Conservation (phyloP, 352 stramenopile species). For the Phytophthora cactorum region DNA sequence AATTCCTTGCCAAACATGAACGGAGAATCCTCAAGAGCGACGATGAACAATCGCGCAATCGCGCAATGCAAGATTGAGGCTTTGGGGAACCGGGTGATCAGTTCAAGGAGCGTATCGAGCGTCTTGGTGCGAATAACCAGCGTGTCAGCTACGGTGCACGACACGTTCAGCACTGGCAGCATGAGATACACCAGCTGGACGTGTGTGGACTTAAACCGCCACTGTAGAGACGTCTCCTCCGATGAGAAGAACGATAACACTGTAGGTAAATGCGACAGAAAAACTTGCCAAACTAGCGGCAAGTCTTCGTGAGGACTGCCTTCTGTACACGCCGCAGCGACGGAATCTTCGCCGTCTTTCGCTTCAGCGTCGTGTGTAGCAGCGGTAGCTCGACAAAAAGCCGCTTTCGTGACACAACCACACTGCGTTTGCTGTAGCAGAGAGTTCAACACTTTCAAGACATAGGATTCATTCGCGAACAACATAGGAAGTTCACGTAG, state of each 20-base stretch:
- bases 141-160: slow-evolving; percentile 61
- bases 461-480: slow-evolving; percentile 78
- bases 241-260: slow-evolving; percentile 47
- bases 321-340: slow-evolving; percentile 20
- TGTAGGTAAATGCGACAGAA: slow-evolving; percentile 49
- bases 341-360: slow-evolving; percentile 5
- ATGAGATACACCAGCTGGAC: slow-evolving; percentile 80
- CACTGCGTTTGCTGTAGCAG: slow-evolving; percentile 74
- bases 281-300: slow-evolving; percentile 67
- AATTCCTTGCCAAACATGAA: slow-evolving; percentile 86
- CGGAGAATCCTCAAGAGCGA: slow-evolving; percentile 78
- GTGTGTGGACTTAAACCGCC: slow-evolving; percentile 63
- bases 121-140: slow-evolving; percentile 45
- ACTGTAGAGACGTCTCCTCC: slow-evolving; percentile 18
- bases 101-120: slow-evolving; percentile 78
- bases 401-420: slow-evolving; percentile 69
- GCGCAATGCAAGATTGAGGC: slow-evolving; percentile 81
- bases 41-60: slow-evolving; percentile 74
- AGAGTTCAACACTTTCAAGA: slow-evolving; percentile 81
- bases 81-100: slow-evolving; percentile 92
- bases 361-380: slow-evolving; percentile 2
- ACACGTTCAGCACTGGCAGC: slow-evolving; percentile 78
- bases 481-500: slow-evolving; percentile 54
- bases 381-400: slow-evolving; percentile 33
- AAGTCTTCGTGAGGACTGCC: slow-evolving; percentile 63